Percentiles rank a stretch among this genome's conserved stretches.
These are phyloP conservation scores for Suillus hirtellus DNA, from an alignment of 768 basidiomycete genomes.

Conservation along the genomic window DNA sequence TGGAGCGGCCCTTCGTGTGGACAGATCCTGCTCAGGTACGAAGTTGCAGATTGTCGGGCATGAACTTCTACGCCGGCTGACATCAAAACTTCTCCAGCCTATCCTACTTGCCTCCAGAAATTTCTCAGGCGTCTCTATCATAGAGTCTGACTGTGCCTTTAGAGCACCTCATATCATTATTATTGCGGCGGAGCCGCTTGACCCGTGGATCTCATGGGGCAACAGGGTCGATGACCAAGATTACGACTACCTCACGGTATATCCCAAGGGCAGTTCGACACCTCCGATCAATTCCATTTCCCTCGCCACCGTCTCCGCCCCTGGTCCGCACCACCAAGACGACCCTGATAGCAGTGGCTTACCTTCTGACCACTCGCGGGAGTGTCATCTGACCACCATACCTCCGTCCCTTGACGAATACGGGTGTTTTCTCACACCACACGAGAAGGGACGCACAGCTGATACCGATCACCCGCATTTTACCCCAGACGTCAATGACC, in stretches of 20 bases:
- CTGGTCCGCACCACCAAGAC: neutral
- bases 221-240: constrained; percentile 27
- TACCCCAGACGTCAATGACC: neutral
- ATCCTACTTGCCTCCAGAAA: constrained; percentile 29
- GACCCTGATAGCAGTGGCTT: neutral
- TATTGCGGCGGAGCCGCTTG: constrained; percentile 38
- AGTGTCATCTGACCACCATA: neutral
- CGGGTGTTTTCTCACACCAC: constrained; percentile 5
- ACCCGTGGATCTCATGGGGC: constrained; percentile 38
- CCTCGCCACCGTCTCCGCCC: neutral
- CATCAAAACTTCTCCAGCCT: constrained; percentile 26
- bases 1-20: constrained; percentile 49
- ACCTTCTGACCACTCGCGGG: constrained; percentile 11
- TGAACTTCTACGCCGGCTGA: neutral
- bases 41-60: constrained; percentile 4
- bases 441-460: neutral
- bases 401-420: constrained; percentile 7
- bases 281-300: neutral
- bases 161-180: constrained; percentile 48
- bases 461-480: constrained; percentile 5
- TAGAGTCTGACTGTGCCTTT: constrained; percentile 46
- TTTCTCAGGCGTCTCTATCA: constrained; percentile 36
- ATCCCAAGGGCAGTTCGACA: neutral
- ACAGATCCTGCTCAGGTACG: constrained; percentile 52
- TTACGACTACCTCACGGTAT: constrained; percentile 3